A percentile compares a stretch with the other conserved stretches of the same genome.
Evolutionary conservation across 345 rosid genomes (phyloP).

Genomic region (Eucalyptus pauciflora): DNA sequence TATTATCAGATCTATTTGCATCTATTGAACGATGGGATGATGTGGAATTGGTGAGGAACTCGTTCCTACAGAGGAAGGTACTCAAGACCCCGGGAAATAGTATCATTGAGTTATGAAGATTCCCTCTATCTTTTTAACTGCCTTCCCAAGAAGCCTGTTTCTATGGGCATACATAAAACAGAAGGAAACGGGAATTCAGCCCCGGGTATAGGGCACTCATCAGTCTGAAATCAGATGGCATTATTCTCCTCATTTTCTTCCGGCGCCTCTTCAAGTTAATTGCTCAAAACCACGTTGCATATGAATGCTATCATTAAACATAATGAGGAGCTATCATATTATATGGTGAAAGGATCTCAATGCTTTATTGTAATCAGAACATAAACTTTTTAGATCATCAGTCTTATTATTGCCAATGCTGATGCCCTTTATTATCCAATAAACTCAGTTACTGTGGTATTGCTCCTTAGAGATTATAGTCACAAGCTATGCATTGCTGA

Average conservation of each 20-base stretch:
- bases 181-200: background rate
- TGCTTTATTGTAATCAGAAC: background rate
- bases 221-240: background rate
- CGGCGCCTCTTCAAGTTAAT: background rate
- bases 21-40: background rate
- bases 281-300: background rate
- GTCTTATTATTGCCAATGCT: background rate
- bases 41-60: conserved; percentile 1
- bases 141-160: background rate
- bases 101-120: background rate
- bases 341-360: background rate
- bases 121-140: background rate
- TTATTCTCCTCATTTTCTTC: background rate
- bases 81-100: conserved; percentile 1
- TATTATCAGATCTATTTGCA: conserved; percentile 7
- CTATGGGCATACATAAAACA: background rate
- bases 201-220: background rate
- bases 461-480: background rate
- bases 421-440: background rate
- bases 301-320: background rate
- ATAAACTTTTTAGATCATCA: background rate
- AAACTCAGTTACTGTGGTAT: background rate
- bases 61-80: background rate
- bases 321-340: background rate
- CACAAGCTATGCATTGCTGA: background rate